Conservation (phyloP, 495 filamentous ascomycete genomes). For the Friedmanniomyces simplex region DNA sequence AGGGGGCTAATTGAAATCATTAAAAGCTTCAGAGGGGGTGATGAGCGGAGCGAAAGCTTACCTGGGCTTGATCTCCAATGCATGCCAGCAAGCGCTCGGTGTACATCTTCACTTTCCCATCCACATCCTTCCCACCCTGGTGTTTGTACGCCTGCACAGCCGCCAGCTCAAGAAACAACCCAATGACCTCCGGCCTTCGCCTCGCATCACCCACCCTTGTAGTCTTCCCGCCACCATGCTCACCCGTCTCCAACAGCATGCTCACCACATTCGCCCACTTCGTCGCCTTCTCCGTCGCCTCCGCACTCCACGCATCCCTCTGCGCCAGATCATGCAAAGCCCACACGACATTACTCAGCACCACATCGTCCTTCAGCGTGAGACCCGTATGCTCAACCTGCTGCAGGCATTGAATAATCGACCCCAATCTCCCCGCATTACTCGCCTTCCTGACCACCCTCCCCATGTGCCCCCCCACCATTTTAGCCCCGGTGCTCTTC, state of each 20-base stretch:
- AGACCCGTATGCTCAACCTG: constrained; percentile 26
- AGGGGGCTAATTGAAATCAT: constrained; percentile 4
- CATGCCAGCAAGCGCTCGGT: constrained; percentile 25
- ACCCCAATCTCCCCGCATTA: constrained; percentile 19
- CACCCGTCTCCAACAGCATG: constrained; percentile 26
- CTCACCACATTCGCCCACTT: constrained; percentile 27
- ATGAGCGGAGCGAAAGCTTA: background rate
- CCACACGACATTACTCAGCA: constrained; percentile 23
- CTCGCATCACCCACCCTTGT: constrained; percentile 22
- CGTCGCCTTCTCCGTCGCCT: constrained; percentile 23
- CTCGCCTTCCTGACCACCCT: constrained; percentile 25
- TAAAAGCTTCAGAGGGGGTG: background rate
- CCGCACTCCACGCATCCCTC: constrained; percentile 19
- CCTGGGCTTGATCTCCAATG: constrained; percentile 9
- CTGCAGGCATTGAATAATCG: constrained; percentile 27
- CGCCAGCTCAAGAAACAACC: constrained; percentile 29
- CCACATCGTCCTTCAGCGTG: constrained; percentile 10
- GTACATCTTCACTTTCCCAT: constrained; percentile 32
- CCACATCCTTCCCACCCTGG: constrained; percentile 25
- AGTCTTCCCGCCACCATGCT: constrained; percentile 21
- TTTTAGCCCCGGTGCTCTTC: constrained; percentile 6
- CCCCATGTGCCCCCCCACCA: constrained; percentile 16
- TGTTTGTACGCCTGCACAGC: constrained; percentile 26
- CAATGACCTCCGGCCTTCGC: constrained; percentile 26
- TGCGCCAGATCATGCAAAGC: constrained; percentile 21